Evolutionary conservation across 495 filamentous ascomycete genomes (phyloP).

Genomic region (Podospora sp.): DNA sequence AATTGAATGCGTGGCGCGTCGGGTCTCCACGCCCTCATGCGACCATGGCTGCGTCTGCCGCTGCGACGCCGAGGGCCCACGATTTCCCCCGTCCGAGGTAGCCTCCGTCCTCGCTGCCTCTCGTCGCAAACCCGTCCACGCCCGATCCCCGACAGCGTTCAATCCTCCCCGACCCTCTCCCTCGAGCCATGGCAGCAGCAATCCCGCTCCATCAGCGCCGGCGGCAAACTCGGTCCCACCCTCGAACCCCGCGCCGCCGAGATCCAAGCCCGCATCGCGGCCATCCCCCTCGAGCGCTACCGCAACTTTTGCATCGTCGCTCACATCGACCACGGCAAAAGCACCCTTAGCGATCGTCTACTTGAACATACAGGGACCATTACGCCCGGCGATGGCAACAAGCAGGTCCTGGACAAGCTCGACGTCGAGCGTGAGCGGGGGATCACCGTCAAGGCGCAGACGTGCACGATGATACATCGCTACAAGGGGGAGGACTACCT

Average conservation of each 20-base stretch:
- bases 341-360: constrained; percentile 86
- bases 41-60: constrained; percentile 36
- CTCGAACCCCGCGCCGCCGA: constrained; percentile 40
- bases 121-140: background rate
- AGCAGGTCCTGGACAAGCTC: constrained; percentile 94
- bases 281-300: constrained; percentile 87
- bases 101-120: background rate
- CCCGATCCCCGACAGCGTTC: background rate
- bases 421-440: constrained; percentile 95
- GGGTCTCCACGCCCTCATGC: constrained; percentile 34
- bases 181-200: background rate
- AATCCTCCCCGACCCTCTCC: background rate
- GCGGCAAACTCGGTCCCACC: constrained; percentile 17
- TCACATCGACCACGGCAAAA: constrained; percentile 98
- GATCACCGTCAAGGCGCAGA: constrained; percentile 98
- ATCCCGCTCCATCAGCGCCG: constrained; percentile 2
- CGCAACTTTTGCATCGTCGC: constrained; percentile 98
- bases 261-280: constrained; percentile 79
- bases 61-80: constrained; percentile 14
- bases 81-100: constrained; percentile 11
- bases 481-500: constrained; percentile 81
- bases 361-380: constrained; percentile 97
- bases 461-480: constrained; percentile 95
- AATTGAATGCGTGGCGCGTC: constrained; percentile 37
- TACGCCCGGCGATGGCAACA: constrained; percentile 73